Conservation (phyloP, 805 yeast species). For the Barnettozyma siamensis region DNA sequence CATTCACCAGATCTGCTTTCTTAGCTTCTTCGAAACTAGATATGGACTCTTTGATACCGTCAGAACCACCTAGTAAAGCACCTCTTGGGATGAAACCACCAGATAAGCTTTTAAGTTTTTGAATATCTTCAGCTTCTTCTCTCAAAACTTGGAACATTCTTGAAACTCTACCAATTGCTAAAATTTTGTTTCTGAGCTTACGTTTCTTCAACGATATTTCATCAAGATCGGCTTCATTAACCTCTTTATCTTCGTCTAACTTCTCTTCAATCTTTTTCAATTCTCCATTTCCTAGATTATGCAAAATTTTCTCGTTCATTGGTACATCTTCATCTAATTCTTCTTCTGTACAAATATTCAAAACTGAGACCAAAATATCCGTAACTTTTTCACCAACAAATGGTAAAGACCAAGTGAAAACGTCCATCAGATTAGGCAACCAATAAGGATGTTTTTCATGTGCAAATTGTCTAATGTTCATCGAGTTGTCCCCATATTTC, state of each 20-base stretch:
- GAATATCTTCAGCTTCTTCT: slow-evolving; percentile 82
- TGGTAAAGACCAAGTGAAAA: slow-evolving; percentile 94
- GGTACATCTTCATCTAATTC: slow-evolving; percentile 77
- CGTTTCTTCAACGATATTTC: slow-evolving; percentile 33
- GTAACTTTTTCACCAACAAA: slow-evolving; percentile 96
- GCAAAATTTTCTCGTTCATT: slow-evolving; percentile 26
- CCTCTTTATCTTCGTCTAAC: slow-evolving; percentile 14
- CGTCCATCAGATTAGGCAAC: slow-evolving; percentile 96
- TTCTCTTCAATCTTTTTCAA: slow-evolving; percentile 22
- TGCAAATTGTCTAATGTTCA: slow-evolving; percentile 94
- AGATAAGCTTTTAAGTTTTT: slow-evolving; percentile 64
- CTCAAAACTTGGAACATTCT: slow-evolving; percentile 86
- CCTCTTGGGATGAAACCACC: slow-evolving; percentile 86
- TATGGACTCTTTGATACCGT: slow-evolving; percentile 67
- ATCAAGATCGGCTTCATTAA: slow-evolving; percentile 11
- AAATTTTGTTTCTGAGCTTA: slow-evolving; percentile 76
- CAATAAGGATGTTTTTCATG: slow-evolving; percentile 93
- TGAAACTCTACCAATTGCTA: slow-evolving; percentile 95
- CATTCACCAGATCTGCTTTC: slow-evolving; percentile 73
- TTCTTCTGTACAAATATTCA: slow-evolving; percentile 93
- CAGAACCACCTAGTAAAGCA: slow-evolving; percentile 74
- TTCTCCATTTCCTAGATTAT: slow-evolving; percentile 8
- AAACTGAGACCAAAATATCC: slow-evolving; percentile 83
- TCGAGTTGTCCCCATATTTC: slow-evolving; percentile 84
- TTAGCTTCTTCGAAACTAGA: slow-evolving; percentile 78